Conservation (phyloP, 179 eudicot species). For the Beta corolliflora region DNA sequence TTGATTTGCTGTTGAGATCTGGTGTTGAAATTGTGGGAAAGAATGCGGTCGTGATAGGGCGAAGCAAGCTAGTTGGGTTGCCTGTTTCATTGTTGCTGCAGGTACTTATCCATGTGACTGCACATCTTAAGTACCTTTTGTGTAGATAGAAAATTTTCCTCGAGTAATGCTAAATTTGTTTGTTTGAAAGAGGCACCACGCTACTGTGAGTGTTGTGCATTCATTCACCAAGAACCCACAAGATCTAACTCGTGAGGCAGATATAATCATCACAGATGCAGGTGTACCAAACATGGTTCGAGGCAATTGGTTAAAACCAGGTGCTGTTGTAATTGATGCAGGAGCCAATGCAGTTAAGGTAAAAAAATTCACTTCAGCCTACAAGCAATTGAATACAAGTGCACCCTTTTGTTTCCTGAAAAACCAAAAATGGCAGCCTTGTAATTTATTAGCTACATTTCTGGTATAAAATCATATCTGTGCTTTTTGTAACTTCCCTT, state of each 20-base stretch:
- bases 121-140: background rate
- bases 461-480: background rate
- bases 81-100: slow-evolving; percentile 54
- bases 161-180: slow-evolving; percentile 11
- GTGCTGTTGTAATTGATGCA: slow-evolving; percentile 55
- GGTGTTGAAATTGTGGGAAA: slow-evolving; percentile 47
- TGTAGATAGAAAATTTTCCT: background rate
- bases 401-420: background rate
- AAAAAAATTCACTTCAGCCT: background rate
- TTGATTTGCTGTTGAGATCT: slow-evolving; percentile 45
- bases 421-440: background rate
- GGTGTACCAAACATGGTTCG: slow-evolving; percentile 56
- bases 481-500: background rate
- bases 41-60: slow-evolving; percentile 55
- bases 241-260: slow-evolving; percentile 49
- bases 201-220: slow-evolving; percentile 57
- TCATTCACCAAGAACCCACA: slow-evolving; percentile 54
- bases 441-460: background rate
- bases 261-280: slow-evolving; percentile 54
- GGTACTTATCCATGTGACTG: slow-evolving; percentile 28
- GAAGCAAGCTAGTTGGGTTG: slow-evolving; percentile 56
- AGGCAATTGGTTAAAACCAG: slow-evolving; percentile 60
- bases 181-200: slow-evolving; percentile 51
- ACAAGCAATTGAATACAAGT: background rate
- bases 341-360: slow-evolving; percentile 55